Base-by-base conservation (phyloP, 768 basidiomycete genomes). In the Phaeotremella skinneri region DNA sequence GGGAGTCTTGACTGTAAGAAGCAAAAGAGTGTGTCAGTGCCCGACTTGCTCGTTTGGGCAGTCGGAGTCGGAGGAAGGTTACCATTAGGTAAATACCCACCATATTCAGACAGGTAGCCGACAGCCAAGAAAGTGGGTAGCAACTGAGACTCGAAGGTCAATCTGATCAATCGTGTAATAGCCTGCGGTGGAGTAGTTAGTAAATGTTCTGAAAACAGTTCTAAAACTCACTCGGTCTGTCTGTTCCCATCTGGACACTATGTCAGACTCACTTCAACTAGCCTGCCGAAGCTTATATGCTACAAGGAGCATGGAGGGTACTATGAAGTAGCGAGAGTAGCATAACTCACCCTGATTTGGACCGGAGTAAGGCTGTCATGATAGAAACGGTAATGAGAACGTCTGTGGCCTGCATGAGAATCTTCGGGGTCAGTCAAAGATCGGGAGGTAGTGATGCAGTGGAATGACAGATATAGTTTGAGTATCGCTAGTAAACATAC, bases 71-170 rank as follows among this genome's bases (percentile, higher is more conserved):
- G 11, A 45, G 43, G 43, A 45, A 45, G 7, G 43, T 20, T 45
- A 7, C 17, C 34, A n/a, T n/a, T n/a, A 20, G 14, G 48, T 9
- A 1, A 16, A 14, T 14, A 61, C 59, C 52, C 29, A 64, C 63
- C 37, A 54, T 54, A 64, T 37, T 64, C 63, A 42, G 51, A 34
- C n/a, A 60, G 25, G 37, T 59, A 64, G 13, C 54, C 63, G 29
- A 64, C 37, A 31, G 58, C 39, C 1, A 64, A 37, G 49, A 55
- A 52, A 13, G 63, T 64, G 14, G 63, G 63, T 11, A 49, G 63
- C 1, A 64, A 42, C 32, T 64, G 63, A 26, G 63, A 59, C 50
- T 64, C 63, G 55, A 64, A 60, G 25, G 58, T 64, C 26, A 64
- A 21, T 29, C 63, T 42, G 27, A 64, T 31, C 1, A 58, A 41